A percentile compares a stretch with the other conserved stretches of the same genome.
phyloP scores from a whole-genome alignment of 2,329 filamentous ascomycete genomes.

The Sporothrix sp. region DNA sequence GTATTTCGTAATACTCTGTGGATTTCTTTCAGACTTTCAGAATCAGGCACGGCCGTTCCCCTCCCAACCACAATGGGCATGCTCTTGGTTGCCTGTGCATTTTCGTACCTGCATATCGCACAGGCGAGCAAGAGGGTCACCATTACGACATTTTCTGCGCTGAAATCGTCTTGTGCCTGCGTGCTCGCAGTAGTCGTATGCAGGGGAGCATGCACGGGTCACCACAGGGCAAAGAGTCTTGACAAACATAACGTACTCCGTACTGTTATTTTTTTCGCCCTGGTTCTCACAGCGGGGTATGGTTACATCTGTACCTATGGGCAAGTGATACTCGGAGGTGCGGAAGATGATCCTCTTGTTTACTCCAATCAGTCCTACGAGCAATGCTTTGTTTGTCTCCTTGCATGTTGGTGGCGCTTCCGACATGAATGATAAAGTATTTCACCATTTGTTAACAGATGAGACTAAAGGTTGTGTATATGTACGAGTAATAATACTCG shows the following conservation, averaged over 20 bases:
- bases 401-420: too few relatives aligned
- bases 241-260: too few relatives aligned
- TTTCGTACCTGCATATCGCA: slow-evolving; percentile 8
- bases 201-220: too few relatives aligned
- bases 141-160: not conserved
- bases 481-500: not conserved
- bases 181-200: not conserved
- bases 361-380: too few relatives aligned
- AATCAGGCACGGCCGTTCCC: not conserved
- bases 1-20: not conserved
- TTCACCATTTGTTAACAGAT: too few relatives aligned
- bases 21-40: not conserved
- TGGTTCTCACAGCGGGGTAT: too few relatives aligned
- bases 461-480: too few relatives aligned
- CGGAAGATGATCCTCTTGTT: not conserved
- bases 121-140: not conserved
- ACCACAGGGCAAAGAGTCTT: too few relatives aligned
- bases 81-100: not conserved
- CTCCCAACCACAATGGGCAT: not conserved
- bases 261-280: too few relatives aligned
- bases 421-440: too few relatives aligned
- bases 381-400: too few relatives aligned
- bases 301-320: too few relatives aligned
- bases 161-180: not conserved
- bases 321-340: not conserved